Conservation (phyloP, 2,329 filamentous ascomycete species). For the Anisogramma anomala region DNA sequence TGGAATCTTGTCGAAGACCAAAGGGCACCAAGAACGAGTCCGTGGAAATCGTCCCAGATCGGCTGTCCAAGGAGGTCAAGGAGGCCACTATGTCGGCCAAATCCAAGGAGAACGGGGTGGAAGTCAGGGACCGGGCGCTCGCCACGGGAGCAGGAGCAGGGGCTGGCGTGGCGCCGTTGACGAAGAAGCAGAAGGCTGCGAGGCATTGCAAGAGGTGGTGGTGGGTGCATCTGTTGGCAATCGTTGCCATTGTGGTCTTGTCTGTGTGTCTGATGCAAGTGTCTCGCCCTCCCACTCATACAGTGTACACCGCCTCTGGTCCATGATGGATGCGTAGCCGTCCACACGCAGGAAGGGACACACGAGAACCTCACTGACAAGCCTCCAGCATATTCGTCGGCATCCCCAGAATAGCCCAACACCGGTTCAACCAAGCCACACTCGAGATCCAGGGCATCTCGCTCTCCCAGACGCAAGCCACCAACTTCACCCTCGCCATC, state of each 20-base stretch:
- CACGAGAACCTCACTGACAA: neutral
- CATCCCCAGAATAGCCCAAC: conserved; percentile 45
- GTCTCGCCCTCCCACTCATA: neutral
- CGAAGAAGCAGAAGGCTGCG: conserved; percentile 22
- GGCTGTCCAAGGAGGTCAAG: too few relatives aligned
- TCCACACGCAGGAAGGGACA: neutral
- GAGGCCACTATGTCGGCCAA: conserved; percentile 7
- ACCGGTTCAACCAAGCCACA: conserved; percentile 40
- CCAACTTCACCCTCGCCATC: conserved; percentile 40
- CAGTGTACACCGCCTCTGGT: too few relatives aligned
- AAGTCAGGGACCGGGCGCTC: neutral
- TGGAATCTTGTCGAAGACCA: neutral
- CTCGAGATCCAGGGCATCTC: conserved; percentile 41
- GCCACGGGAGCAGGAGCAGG: neutral
- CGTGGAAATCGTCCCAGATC: too few relatives aligned
- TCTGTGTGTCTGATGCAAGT: conserved; percentile 50
- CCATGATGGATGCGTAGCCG: too few relatives aligned
- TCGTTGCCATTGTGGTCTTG: conserved; percentile 39
- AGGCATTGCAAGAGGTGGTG: conserved; percentile 45
- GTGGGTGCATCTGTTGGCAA: conserved; percentile 47
- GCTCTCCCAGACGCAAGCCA: conserved; percentile 33
- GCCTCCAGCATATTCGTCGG: conserved; percentile 40
- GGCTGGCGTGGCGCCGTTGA: neutral
- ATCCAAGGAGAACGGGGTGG: conserved; percentile 3
- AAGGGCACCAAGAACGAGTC: too few relatives aligned